Conservation (phyloP, 2,329 filamentous ascomycete species). For the Monosporascus sp. region DNA sequence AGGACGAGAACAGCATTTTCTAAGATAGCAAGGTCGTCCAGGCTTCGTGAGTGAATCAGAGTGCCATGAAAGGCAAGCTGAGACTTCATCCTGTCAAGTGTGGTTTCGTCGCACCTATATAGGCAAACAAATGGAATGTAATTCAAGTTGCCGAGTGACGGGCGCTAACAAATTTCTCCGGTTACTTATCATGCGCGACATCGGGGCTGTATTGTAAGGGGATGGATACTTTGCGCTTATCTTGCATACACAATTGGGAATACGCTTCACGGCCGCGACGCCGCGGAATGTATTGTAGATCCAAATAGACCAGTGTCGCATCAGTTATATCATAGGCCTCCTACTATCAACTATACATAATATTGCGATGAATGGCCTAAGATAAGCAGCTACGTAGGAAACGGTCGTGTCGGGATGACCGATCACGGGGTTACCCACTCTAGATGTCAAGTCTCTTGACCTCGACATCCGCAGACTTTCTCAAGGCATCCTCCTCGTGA, state of each 20-base stretch:
- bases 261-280: not conserved
- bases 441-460: not conserved
- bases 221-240: not conserved
- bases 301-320: no score
- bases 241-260: not conserved
- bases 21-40: conserved; percentile 31
- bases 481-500: conserved; percentile 2
- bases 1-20: conserved; percentile 32
- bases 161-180: no score
- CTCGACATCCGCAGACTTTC: not conserved
- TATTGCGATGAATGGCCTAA: no score
- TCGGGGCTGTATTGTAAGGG: not conserved
- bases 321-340: no score
- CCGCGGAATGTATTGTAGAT: no score
- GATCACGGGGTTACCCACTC: not conserved
- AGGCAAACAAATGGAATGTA: not conserved
- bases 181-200: not conserved
- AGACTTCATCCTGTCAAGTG: conserved; percentile 2
- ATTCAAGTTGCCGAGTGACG: no score
- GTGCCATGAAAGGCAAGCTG: conserved; percentile 34
- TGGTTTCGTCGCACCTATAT: not conserved
- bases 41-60: conserved; percentile 34
- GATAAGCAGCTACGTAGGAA: no score
- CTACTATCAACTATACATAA: no score
- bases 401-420: not conserved